Base-by-base conservation (phyloP, 2,329 filamentous ascomycete species). In the Fusarium sp. region DNA sequence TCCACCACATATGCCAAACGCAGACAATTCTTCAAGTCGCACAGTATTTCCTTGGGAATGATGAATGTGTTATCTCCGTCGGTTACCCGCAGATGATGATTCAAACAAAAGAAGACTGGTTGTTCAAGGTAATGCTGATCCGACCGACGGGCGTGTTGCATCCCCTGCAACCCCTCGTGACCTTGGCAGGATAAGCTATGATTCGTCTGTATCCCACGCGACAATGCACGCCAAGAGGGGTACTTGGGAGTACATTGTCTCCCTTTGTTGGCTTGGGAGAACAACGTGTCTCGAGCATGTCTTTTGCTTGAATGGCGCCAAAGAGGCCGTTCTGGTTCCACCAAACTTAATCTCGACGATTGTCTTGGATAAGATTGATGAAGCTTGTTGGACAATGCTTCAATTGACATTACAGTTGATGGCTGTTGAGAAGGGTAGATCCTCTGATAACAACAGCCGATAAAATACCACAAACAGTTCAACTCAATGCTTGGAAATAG, bases 331-430 rank as follows among this genome's bases (percentile, higher is more conserved):
- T 59, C 45, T n/a, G 49, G 66, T 58, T 52, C 64, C 71, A 76
- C 69, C 65, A 69, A 79, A 78, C 77, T 65, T 73, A 77, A 78
- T 78, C 74, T 79, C 58, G 72, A 78, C 70, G 62, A 74, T 77
- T 69, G 33, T 52, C 20, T 45, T 58, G 46, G 49, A 52, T 49
- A 27, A 48, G 48, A 35, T 52, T 49, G 50, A 48, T 67, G 40
- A 38, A 50, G 48, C 40, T 48, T 58, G 15, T 55, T 54, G 26
- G 23, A 37, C n/a, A 14, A 33, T n/a, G 37, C 8, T n/a, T 30
- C 23, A 30, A 18, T 14, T n/a, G 35, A 12, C 17, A 26, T 44
- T 56, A 18, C 15, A 44, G 48, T 52, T 32, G 32, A 23, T 5
- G 18, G 6, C 20, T 17, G 14, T 15, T 9, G 17, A 20, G 11